Base-by-base conservation (phyloP, 2,329 filamentous ascomycete genomes). In the Colletotrichum tropicale region DNA sequence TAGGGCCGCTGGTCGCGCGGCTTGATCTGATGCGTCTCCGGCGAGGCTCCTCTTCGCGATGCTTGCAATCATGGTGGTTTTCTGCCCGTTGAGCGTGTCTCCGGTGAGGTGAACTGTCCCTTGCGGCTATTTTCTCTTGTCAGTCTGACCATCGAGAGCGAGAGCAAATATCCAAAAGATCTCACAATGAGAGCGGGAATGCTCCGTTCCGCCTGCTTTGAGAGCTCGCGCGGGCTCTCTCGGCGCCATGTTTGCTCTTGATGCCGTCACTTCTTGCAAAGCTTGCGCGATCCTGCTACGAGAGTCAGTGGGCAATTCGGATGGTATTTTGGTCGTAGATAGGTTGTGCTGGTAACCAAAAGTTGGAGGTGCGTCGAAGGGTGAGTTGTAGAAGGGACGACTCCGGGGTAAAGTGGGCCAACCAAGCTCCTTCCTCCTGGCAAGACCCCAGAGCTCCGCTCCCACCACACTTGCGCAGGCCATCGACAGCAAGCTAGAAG, bases 11-110 rank as follows among this genome's bases (percentile, higher is more conserved):
- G 16, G 70, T 64, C 6, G 70, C 70, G 24, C 74, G 74, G 36
- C 74, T 76, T 13, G 74, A 76, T 64, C 58, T 68, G 36, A 76
- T 74, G 12, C 74, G 74, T 52, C 74, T 65, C 32, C 74, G 64
- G 24, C 70, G 70, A 74, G 74, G 74, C 38, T 38, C 55, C n/a
- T 55, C 69, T 26, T 38, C 58, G n/a, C 43, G 34, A 52, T 16
- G n/a, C 15, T 65, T 66, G 64, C 34, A 18, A 18, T 65, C 58
- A 26, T 36, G 26, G n/a, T 26, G 18, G 13, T 12, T 32, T 21
- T 64, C 61, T 6, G 13, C 28, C 15, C 15, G 56, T 15, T 60
- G 61, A 21, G 16, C 18, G 28, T 24, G 36, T 34, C 28, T 55
- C 9, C 16, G n/a, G 32, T 7, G 38, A 21, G 32, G 16, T 7